Evolutionary conservation across 169 alveolate genomes (phyloP).

Genomic region (Cryptosporidium baileyi): DNA sequence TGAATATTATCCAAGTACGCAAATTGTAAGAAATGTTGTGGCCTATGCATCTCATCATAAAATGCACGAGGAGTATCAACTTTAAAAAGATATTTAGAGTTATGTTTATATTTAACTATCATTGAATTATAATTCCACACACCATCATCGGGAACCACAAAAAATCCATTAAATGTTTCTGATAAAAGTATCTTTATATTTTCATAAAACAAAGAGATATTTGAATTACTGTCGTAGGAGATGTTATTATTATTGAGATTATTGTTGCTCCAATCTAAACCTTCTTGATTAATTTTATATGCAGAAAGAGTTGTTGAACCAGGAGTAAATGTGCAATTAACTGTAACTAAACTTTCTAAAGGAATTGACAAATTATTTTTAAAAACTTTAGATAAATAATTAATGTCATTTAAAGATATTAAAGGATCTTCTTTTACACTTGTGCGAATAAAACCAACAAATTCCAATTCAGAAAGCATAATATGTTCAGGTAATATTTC

Average conservation of each 20-base stretch:
- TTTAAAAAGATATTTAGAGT: constrained; percentile 73
- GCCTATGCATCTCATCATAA: constrained; percentile 97
- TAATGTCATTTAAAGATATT: background rate
- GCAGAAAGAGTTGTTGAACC: constrained; percentile 97
- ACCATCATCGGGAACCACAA: constrained; percentile 97
- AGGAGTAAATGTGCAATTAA: constrained; percentile 93
- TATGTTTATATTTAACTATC: constrained; percentile 85
- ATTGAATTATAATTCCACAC: constrained; percentile 99
- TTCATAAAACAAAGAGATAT: constrained; percentile 72
- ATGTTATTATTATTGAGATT: constrained; percentile 70
- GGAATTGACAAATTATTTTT: constrained; percentile 17
- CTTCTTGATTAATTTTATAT: constrained; percentile 90
- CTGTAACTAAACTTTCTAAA: constrained; percentile 71
- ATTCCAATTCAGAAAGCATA: constrained; percentile 23
- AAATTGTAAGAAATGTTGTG: constrained; percentile 78
- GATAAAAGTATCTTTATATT: constrained; percentile 94
- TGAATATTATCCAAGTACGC: constrained; percentile 72
- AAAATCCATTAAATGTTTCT: constrained; percentile 97
- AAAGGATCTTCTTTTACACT: constrained; percentile 27
- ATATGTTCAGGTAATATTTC: constrained; percentile 90
- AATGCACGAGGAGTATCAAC: constrained; percentile 95
- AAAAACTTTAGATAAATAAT: constrained; percentile 17
- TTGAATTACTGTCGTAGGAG: background rate
- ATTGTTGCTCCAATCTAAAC: constrained; percentile 92
- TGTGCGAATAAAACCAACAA: constrained; percentile 29